Conservation (phyloP, 73 alveolate species). For the Breviolum minutum region DNA sequence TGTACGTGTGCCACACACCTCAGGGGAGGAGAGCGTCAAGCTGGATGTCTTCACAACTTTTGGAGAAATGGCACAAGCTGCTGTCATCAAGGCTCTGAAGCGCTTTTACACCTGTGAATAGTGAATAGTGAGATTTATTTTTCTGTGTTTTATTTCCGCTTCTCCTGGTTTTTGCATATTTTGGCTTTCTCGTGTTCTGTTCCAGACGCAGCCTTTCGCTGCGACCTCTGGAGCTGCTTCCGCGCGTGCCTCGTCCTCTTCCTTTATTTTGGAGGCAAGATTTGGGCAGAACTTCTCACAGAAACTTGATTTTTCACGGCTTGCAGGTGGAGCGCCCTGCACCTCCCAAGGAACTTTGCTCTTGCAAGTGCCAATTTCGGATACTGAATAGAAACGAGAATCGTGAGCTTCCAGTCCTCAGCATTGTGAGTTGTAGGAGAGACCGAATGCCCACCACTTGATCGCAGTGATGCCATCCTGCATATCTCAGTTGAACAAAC, state of each 20-base stretch:
- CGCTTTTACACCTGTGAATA: not conserved
- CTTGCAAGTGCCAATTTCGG: not conserved
- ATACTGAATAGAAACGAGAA: not conserved
- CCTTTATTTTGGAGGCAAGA: conserved; percentile 67
- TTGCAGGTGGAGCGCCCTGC: conserved; percentile 75
- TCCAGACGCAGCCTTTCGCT: conserved; percentile 66
- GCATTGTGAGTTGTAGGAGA: conserved; percentile 53
- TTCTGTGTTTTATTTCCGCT: not conserved
- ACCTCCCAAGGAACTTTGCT: conserved; percentile 64
- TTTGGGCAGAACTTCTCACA: not conserved
- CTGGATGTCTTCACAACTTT: conserved; percentile 96
- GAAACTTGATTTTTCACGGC: not conserved
- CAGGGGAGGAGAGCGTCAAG: conserved; percentile 97
- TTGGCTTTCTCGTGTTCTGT: not conserved
- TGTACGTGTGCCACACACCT: not conserved
- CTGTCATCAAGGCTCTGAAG: conserved; percentile 78
- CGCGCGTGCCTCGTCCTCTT: conserved; percentile 27
- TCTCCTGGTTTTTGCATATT: not conserved
- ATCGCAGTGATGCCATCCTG: conserved; percentile 96
- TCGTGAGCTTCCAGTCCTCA: not conserved
- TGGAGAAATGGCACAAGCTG: conserved; percentile 96
- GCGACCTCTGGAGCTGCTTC: conserved; percentile 9
- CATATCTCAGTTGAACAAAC: conserved; percentile 96
- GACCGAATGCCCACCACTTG: conserved; percentile 96
- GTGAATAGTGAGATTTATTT: not conserved